These are phyloP conservation scores for Acorus calamus DNA, from an alignment of 106 monocot species.

Conservation along the genomic window DNA sequence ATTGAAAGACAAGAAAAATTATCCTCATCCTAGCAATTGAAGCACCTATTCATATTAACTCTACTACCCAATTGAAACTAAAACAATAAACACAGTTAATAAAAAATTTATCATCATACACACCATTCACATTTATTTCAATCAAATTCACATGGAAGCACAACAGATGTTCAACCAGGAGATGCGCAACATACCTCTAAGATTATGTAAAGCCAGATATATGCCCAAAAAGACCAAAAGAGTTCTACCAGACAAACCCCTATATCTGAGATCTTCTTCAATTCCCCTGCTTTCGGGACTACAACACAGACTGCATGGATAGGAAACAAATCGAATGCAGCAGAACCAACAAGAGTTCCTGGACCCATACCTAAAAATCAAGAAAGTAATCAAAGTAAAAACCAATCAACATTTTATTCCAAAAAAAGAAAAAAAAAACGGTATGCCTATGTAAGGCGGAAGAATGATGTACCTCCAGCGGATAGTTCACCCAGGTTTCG, in stretches of 20 bases:
- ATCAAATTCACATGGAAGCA: no score
- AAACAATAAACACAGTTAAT: no score
- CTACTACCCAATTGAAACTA: no score
- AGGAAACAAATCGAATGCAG: constrained; percentile 82
- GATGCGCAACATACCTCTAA: constrained; percentile 39
- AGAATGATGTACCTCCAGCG: constrained; percentile 55
- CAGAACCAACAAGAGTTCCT: constrained; percentile 86
- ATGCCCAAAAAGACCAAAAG: constrained; percentile 94
- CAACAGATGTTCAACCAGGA: no score
- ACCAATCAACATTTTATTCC: neutral
- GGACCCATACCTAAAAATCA: constrained; percentile 59
- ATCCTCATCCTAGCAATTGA: no score
- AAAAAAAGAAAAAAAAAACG: neutral
- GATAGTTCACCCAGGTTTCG: constrained; percentile 55
- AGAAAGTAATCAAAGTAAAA: constrained; percentile 2
- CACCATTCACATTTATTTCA: no score
- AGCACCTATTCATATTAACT: no score
- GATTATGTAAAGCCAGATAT: constrained; percentile 82
- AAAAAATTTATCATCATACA: no score
- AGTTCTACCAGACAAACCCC: constrained; percentile 87
- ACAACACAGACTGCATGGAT: constrained; percentile 90
- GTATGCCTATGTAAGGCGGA: neutral
- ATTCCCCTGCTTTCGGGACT: constrained; percentile 53
- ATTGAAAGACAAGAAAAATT: no score
- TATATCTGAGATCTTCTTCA: constrained; percentile 82